Evolutionary conservation across 2,329 filamentous ascomycete species (phyloP).

Genomic region (Fusarium goolgardi): DNA sequence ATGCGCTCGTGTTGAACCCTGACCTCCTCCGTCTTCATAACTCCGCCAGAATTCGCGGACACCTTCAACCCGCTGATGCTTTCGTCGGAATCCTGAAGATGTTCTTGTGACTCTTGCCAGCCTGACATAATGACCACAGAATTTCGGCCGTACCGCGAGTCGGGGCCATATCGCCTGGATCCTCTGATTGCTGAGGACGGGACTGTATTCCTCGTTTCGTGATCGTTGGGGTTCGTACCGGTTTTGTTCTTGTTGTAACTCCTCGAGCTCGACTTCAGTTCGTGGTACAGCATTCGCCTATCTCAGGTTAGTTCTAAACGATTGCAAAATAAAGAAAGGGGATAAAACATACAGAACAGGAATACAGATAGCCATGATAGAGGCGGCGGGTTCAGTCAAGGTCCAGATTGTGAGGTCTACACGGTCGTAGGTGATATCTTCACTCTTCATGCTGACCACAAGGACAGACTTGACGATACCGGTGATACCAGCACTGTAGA

Average conservation of each 20-base stretch:
- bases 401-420: slow-evolving; percentile 54
- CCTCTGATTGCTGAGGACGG: slow-evolving; percentile 7
- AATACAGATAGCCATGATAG: slow-evolving; percentile 53
- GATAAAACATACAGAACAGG: slow-evolving; percentile 48
- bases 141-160: slow-evolving; percentile 47
- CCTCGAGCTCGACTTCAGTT: slow-evolving; percentile 48
- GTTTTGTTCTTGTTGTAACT: slow-evolving; percentile 47
- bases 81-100: slow-evolving; percentile 42
- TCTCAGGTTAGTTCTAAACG: neutral
- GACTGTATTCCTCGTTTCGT: slow-evolving; percentile 8
- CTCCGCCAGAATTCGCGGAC: slow-evolving; percentile 34
- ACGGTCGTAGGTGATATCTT: slow-evolving; percentile 51
- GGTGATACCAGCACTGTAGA: slow-evolving; percentile 47
- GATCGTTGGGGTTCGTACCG: slow-evolving; percentile 21
- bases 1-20: slow-evolving; percentile 44
- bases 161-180: slow-evolving; percentile 35
- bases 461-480: slow-evolving; percentile 52
- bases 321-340: rapidly evolving
- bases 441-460: slow-evolving; percentile 49
- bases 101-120: slow-evolving; percentile 52
- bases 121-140: slow-evolving; percentile 51
- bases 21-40: slow-evolving; percentile 50
- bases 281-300: slow-evolving; percentile 52
- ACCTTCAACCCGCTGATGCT: slow-evolving; percentile 7
- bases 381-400: slow-evolving; percentile 50